These are phyloP conservation scores for Piromyces finnis DNA, from an alignment of 192 early-diverging fungal species.

Conservation along the genomic window DNA sequence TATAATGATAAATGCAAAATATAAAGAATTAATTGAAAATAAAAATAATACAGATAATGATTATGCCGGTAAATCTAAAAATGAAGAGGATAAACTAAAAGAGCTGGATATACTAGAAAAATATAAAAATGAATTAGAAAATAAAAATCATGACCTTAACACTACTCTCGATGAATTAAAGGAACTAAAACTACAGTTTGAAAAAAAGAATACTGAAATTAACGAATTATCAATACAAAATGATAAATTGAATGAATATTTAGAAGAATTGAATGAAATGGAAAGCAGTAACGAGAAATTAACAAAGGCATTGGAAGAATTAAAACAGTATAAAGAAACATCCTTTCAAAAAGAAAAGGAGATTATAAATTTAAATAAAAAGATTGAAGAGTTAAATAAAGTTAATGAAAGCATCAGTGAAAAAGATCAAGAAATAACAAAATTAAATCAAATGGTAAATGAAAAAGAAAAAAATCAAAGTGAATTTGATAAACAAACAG, in stretches of 20 bases:
- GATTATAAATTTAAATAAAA: not conserved
- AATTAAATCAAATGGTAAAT: not conserved
- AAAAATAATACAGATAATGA: not conserved
- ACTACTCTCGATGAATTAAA: not conserved
- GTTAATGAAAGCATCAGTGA: not conserved
- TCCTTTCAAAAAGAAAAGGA: not conserved
- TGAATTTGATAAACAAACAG: not conserved
- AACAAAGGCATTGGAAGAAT: not conserved
- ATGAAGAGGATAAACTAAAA: not conserved
- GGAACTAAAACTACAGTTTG: not conserved
- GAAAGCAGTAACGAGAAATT: not conserved
- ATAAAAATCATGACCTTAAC: not conserved
- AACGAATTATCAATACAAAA: not conserved
- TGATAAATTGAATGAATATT: not conserved
- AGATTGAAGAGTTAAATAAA: not conserved
- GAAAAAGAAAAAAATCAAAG: not conserved
- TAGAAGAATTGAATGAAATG: not conserved
- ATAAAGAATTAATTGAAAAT: not conserved
- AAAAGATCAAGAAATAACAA: not conserved
- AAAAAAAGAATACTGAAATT: not conserved
- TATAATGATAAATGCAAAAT: not conserved
- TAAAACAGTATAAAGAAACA: not conserved
- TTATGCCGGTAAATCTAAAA: too few relatives aligned
- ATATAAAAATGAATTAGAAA: not conserved
- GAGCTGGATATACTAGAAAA: not conserved